Evolutionary conservation across 345 rosid species (phyloP), one percentile per base, ranked within the genome.

Genomic region (Turritis glabra): DNA sequence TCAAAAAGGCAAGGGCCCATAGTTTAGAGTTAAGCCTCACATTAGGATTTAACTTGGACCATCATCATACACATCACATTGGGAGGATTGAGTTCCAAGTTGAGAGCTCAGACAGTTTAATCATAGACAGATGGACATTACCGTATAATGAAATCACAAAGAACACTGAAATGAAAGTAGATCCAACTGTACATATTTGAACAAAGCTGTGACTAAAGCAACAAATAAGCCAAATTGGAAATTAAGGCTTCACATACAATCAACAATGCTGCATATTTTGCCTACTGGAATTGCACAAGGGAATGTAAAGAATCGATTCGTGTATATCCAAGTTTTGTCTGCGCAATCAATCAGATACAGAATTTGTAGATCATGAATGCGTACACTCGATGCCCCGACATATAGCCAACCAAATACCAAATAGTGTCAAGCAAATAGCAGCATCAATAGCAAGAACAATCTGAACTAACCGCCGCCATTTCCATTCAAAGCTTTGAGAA

Each of bases 401-500:
- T 32, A 92, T 75, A 37, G 76, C 80, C 65, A 92, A 71, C 98
- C 98, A 92, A 74, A 87, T 79, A 69, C 78, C 73, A 67, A 92
- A 83, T 18, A 92, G 80, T 22, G 84, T 69, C 64, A 83, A 79
- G 60, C 97, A 93, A 68, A 93, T 82, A 60, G 84, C 93, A 1
- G 85, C 95, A 80, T 90, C 93, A 65, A 90, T 77, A 12, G 90
- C 90, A 40, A 93, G 92, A 80, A 93, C 82, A 57, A 89, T 82
- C 72, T 80, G 80, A 27, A 93, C 97, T 54, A 84, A 85, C 11
- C 84, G 89, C 75, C 90, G 82, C 96, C 97, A 90, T 67, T 84
- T 90, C 84, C 81, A 85, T 25, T 85, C 77, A 64, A 84, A 74
- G 76, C 66, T 86, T 59, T 85, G 89, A 37, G 93, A 65, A 62